Percentiles rank a stretch among this genome's conserved stretches.
These are phyloP conservation scores for Clonostachys chloroleuca DNA, from an alignment of 2,329 filamentous ascomycete genomes.

Conservation along the genomic window DNA sequence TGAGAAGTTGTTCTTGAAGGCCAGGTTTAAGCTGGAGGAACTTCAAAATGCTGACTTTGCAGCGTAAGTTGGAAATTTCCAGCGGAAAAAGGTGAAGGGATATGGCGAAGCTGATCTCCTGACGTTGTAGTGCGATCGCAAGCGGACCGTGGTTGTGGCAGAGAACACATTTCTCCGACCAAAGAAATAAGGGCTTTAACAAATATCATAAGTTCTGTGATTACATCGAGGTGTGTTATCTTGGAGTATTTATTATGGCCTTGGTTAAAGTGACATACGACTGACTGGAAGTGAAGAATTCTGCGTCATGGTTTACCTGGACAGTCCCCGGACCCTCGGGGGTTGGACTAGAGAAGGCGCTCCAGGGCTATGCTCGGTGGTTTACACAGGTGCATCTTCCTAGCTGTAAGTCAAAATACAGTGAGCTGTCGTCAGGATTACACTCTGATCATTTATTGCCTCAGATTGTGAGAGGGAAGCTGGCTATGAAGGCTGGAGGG, in stretches of 20 bases:
- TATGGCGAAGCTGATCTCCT: no score
- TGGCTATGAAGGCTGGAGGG: conserved; percentile 38
- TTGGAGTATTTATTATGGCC: neutral
- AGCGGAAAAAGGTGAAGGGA: no score
- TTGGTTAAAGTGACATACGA: neutral
- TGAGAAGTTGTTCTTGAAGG: conserved; percentile 32
- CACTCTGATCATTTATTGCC: conserved; percentile 1
- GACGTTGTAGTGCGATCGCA: conserved; percentile 10
- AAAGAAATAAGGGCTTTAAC: conserved; percentile 15
- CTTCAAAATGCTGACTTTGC: conserved; percentile 44
- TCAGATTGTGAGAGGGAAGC: conserved; percentile 39
- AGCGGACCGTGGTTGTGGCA: conserved; percentile 25
- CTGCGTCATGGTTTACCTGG: conserved; percentile 8
- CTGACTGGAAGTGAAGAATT: conserved; percentile 3
- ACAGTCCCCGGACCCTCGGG: conserved; percentile 22
- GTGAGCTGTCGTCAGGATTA: no score
- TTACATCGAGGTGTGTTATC: conserved; percentile 13
- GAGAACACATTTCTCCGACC: conserved; percentile 19
- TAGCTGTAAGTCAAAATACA: conserved; percentile 33
- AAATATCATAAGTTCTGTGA: conserved; percentile 29
- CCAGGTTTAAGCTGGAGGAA: conserved; percentile 34
- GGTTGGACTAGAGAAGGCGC: conserved; percentile 48
- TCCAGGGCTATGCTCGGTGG: conserved; percentile 51
- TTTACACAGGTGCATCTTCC: conserved; percentile 38
- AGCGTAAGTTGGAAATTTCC: conserved; percentile 8